Evolutionary conservation across 2,329 filamentous ascomycete genomes (phyloP), one percentile per base, ranked within the genome.

Genomic region (Alternaria alternata): DNA sequence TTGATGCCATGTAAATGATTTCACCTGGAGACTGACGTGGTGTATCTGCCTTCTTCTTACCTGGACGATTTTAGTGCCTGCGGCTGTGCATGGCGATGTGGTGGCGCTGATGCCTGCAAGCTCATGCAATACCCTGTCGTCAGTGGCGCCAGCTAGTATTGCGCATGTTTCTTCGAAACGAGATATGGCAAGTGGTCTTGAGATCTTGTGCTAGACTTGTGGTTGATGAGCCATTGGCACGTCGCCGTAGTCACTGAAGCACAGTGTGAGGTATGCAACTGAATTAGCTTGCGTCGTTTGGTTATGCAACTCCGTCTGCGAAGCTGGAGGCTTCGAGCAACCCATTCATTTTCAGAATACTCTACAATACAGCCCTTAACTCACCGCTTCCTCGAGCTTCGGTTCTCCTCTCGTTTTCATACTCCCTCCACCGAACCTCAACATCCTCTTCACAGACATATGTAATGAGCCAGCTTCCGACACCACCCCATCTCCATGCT

Each of bases 401-500:
- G 8, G 18, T 52, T 18, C 44, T 51, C 4, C 22, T 30, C 28
- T 71, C 62, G 1, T 38, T 34, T 38, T 69, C 67, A 14, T 71
- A 22, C 52, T 75, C 74, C 24, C 16, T 57, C 70, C 71, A 77
- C 32, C 71, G 63, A 54, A 7, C 61, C 54, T 75, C 70, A 16
- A 78, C 75, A 62, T 77, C 74, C 7, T 66, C 62, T 53, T 75
- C 73, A 56, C 75, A 78, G 16, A 71, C 61, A 67, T 78, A 78
- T 1, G 73, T 76, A 42, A 78, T 51, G 54, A 78, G 51, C 76
- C 75, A 78, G 44, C 70, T 75, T 3, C 75, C 76, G 4, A 74
- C 69, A 1, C 76, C 75, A 22, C 72, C 68, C 70, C 74, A 77
- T n/a, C 75, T 66, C 75, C 75, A 78, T 22, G 75, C 73, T n/a